Conservation (phyloP, 306 rosid genomes). For the Cicer yamashitae region DNA sequence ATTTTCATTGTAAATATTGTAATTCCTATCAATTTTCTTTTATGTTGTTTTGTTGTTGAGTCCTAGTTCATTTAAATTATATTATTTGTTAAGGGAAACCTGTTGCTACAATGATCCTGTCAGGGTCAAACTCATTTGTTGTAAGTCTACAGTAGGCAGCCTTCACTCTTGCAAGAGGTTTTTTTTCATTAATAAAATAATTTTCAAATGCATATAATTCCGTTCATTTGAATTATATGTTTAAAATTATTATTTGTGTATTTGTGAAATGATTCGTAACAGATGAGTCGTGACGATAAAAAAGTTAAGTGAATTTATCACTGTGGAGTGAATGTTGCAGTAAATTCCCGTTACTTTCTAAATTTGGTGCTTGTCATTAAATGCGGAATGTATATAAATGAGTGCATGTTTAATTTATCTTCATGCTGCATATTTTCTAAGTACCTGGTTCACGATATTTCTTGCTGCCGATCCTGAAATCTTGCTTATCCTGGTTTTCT, state of each 20-base stretch:
- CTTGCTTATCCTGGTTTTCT: slow-evolving; percentile 34
- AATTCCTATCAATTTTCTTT: background rate
- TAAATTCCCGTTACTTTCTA: slow-evolving; percentile 1
- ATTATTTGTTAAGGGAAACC: background rate
- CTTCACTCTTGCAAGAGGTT: too few relatives aligned
- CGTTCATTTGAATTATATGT: slow-evolving; percentile 12
- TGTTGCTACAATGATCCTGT: background rate
- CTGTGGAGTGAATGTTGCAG: background rate
- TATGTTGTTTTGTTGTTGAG: slow-evolving; percentile 10
- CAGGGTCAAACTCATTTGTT: background rate
- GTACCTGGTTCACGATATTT: background rate
- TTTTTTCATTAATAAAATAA: too few relatives aligned
- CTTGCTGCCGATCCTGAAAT: slow-evolving; percentile 9
- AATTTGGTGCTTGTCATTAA: background rate
- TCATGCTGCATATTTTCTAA: background rate
- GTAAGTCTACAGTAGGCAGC: background rate
- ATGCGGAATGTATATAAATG: background rate
- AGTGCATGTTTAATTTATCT: slow-evolving; percentile 24
- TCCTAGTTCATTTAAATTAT: slow-evolving; percentile 16
- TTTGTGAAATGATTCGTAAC: slow-evolving; percentile 12
- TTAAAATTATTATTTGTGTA: background rate
- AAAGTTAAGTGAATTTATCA: background rate
- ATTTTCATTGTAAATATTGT: background rate
- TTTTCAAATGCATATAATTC: background rate
- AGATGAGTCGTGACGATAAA: background rate